These are phyloP conservation scores for Picochlorum sp. DNA, from an alignment of 139 green algal genomes.

Conservation along the genomic window DNA sequence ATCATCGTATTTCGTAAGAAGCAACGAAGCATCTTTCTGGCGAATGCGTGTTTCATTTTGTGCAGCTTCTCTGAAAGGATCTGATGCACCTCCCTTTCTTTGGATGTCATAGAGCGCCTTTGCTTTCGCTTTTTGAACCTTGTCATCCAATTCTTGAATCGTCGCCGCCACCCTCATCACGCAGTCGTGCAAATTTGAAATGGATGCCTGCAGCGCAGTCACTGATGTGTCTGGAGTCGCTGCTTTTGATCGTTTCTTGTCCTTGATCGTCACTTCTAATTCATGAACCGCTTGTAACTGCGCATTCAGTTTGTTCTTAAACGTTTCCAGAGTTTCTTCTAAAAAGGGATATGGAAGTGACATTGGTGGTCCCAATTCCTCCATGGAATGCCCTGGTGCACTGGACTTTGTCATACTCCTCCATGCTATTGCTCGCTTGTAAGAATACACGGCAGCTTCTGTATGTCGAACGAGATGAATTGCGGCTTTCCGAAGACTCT, in stretches of 20 bases:
- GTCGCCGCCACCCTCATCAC: constrained; percentile 28
- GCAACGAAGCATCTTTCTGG: constrained; percentile 4
- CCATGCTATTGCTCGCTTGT: constrained; percentile 29
- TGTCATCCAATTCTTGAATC: constrained; percentile 35
- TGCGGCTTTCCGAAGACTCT: constrained; percentile 19
- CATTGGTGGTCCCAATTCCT: constrained; percentile 16
- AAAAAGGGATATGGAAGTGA: constrained; percentile 27
- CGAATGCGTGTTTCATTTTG: neutral
- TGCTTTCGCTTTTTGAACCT: constrained; percentile 13
- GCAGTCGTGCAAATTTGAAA: constrained; percentile 36
- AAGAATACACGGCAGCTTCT: constrained; percentile 29
- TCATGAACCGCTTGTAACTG: constrained; percentile 16
- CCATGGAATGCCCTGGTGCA: neutral
- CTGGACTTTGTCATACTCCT: constrained; percentile 21
- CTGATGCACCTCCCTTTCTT: constrained; percentile 20
- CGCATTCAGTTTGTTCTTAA: constrained; percentile 23
- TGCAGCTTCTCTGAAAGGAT: constrained; percentile 36
- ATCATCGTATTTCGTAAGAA: constrained; percentile 3
- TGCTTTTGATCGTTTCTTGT: neutral
- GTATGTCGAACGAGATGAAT: constrained; percentile 23
- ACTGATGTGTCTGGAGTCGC: constrained; percentile 3
- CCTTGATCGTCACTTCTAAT: constrained; percentile 28
- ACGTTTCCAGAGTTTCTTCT: constrained; percentile 16
- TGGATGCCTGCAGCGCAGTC: constrained; percentile 16
- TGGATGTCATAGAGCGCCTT: constrained; percentile 8